Base-by-base conservation (phyloP, 495 filamentous ascomycete species). In the Penicillium samsonianum region DNA sequence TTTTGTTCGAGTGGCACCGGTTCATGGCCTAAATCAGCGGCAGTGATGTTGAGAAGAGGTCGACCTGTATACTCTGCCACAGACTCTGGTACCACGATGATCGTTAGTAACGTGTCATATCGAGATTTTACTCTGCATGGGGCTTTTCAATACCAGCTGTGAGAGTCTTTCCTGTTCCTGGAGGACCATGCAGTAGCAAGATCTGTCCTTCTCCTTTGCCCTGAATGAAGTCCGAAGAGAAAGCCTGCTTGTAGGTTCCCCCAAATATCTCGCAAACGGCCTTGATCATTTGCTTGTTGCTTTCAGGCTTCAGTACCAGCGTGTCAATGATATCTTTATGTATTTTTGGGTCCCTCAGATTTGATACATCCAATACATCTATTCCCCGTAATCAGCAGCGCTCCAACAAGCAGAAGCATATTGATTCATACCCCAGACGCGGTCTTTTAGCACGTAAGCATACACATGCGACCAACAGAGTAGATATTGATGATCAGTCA, bases 91-190 rank as follows among this genome's bases (percentile, higher is more conserved):
- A 26, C 5, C 5, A 26, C 5, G 5, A 26, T 26, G 5, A 26
- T n/a, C n/a, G n/a, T 26, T 26, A 26, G 25, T 26, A 26, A 26
- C 25, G 3, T 2, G 25, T 26, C 25, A 26, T 26, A 3, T 26
- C 25, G 5, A 5, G 25, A 26, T 26, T 26, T 5, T 5, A 5
- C 25, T 2, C 5, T 26, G 25, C 5, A 5, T 26, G 25, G 25
- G 25, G 25, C 25, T 26, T 2, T 26, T 26, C 5, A 3, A 40
- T 41, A 53, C 50, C 61, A 19, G 58, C 64, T 1, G 64, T 64
- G 9, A 59, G 35, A 26, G 64, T 67, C 47, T 67, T 67, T 44
- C 64, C 64, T 26, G 38, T 47, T 14, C 61, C 64, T 28, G 63
- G 62, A 19, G 49, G 49, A n/a, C 58, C 62, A 50, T 65, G 58